Evolutionary conservation across 2,329 filamentous ascomycete genomes (phyloP), one percentile per base, ranked within the genome.

Genomic region (Tolypocladium pustulatum): DNA sequence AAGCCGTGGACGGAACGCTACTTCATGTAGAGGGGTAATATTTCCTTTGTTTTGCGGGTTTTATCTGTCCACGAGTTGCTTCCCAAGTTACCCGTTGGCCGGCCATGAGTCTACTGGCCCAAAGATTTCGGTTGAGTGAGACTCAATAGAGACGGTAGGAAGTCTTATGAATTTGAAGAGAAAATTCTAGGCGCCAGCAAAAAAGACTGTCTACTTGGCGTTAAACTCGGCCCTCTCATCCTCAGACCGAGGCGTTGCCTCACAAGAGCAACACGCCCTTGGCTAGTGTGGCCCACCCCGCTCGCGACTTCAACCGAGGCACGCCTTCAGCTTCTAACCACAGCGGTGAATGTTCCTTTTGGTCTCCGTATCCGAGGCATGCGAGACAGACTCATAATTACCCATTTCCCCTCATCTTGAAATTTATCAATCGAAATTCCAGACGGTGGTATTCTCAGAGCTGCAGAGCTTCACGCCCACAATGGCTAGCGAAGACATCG

Each of bases 401-500:
- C 34, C 4, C 10, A 8, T 12, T 22, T 12, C 17, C 27, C 9
- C 12, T 52, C 30, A 9, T 7, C 30, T 52, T 52, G 17, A 34
- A 32, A 1, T 10, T n/a, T 27, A 32, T n/a, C 12, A 20, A n/a
- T 13, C 4, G 17, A 32, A 4, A 2, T 17, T 10, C 9, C n/a
- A n/a, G 17, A n/a, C 9, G n/a, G 17, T n/a, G 5, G 3, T 8
- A 34, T n/a, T 13, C 9, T 10, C 20, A 36, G 40, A 27, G 34
- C 15, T 40, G 22, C 34, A 46, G 40, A 37, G 34, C 20, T 22
- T 27, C 4, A 25, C 25, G n/a, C 41, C 46, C 46, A 61, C 37
- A 4, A 69, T 69, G 68, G 55, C 65, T 10, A 43, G 54, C 43
- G 58, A 62, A 30, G 56, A 59, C 3, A 79, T 87, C 25, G 74